These are phyloP conservation scores for Daedaleopsis nitida DNA, from an alignment of 768 basidiomycete species.

Conservation along the genomic window DNA sequence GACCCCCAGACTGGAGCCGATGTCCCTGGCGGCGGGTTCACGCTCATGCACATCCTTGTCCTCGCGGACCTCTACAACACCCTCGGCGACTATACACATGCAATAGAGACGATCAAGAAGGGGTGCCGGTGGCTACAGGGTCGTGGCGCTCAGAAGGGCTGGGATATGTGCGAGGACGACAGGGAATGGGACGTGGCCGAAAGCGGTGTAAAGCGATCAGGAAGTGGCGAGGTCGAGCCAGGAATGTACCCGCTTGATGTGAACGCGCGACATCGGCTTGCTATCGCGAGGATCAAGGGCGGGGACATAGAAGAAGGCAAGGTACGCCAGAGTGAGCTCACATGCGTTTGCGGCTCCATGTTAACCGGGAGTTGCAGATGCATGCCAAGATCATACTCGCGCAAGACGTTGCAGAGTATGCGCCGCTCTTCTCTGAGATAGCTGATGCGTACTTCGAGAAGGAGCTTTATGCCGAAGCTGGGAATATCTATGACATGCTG, in stretches of 20 bases:
- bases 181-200: constrained; percentile 74
- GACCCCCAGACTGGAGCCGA: constrained; percentile 26
- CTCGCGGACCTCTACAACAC: constrained; percentile 85
- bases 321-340: constrained; percentile 43
- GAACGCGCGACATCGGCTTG: constrained; percentile 81
- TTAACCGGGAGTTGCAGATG: constrained; percentile 44
- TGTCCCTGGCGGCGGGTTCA: constrained; percentile 44
- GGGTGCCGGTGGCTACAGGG: constrained; percentile 95
- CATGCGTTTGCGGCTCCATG: not conserved
- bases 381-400: constrained; percentile 74
- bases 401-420: constrained; percentile 76
- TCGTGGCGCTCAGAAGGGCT: constrained; percentile 66
- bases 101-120: constrained; percentile 65
- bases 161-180: constrained; percentile 86
- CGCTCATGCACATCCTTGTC: constrained; percentile 71
- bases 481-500: constrained; percentile 77
- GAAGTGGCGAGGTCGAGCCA: constrained; percentile 49
- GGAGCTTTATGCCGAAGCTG: constrained; percentile 76
- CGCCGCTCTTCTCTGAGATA: constrained; percentile 77
- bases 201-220: constrained; percentile 30
- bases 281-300: constrained; percentile 78
- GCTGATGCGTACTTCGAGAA: constrained; percentile 83
- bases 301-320: constrained; percentile 81
- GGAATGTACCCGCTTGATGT: constrained; percentile 69
- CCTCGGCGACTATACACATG: constrained; percentile 65